Evolutionary conservation across 2,329 filamentous ascomycete genomes (phyloP).

Genomic region (Xylariaceae sp.): DNA sequence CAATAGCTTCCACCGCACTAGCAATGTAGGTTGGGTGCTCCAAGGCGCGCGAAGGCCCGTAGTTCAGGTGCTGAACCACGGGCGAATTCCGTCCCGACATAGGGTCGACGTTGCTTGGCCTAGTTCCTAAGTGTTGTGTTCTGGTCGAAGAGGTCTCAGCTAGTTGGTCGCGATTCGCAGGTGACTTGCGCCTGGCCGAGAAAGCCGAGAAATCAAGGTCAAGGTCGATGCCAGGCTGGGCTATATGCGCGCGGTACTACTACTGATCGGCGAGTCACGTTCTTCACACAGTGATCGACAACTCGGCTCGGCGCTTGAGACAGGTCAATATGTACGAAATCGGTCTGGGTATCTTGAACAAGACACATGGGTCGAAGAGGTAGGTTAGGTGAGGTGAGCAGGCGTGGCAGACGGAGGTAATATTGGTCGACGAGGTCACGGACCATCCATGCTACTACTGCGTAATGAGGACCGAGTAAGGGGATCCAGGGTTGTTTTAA

Average conservation of each 20-base stretch:
- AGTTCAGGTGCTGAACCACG: slow-evolving; percentile 6
- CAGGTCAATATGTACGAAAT: slow-evolving; percentile 1
- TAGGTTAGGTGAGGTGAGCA: background rate
- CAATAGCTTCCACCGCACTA: slow-evolving; percentile 20
- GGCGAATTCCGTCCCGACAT: slow-evolving; percentile 16
- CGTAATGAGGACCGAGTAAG: background rate
- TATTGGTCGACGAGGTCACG: slow-evolving; percentile 9
- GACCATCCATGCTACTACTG: slow-evolving; percentile 15
- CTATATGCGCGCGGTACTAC: background rate
- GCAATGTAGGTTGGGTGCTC: slow-evolving; percentile 13
- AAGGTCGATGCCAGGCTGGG: background rate
- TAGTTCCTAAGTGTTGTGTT: background rate
- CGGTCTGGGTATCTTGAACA: background rate
- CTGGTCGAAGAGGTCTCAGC: background rate
- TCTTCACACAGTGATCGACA: background rate
- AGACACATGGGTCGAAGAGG: slow-evolving; percentile 1
- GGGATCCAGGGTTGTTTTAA: background rate
- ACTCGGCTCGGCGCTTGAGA: background rate
- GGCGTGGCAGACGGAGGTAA: background rate
- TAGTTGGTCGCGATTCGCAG: background rate
- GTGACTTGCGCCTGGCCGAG: background rate
- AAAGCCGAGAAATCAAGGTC: background rate
- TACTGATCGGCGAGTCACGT: background rate
- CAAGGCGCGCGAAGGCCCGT: slow-evolving; percentile 9
- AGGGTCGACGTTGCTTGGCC: background rate